phyloP scores from a whole-genome alignment of 2,329 filamentous ascomycete genomes.

The Sclerotinia trifoliorum region DNA sequence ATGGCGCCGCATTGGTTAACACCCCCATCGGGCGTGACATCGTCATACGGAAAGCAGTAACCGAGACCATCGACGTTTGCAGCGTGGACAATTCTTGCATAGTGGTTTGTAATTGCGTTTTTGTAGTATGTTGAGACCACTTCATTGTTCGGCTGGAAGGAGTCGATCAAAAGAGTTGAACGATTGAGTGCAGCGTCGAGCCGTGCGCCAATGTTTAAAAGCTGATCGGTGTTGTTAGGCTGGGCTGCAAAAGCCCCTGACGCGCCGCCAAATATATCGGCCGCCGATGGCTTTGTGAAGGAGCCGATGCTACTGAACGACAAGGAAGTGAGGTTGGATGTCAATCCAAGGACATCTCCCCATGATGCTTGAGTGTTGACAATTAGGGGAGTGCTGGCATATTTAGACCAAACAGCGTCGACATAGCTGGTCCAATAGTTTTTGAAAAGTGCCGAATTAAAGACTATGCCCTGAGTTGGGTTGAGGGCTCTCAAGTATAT shows the following conservation, averaged over 20 bases:
- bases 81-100: slow-evolving; percentile 62
- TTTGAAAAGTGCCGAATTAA: slow-evolving; percentile 45
- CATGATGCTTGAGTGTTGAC: slow-evolving; percentile 64
- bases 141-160: slow-evolving; percentile 54
- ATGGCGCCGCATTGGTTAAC: slow-evolving; percentile 63
- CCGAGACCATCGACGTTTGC: slow-evolving; percentile 58
- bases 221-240: slow-evolving; percentile 36
- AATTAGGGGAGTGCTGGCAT: slow-evolving; percentile 45
- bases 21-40: slow-evolving; percentile 57
- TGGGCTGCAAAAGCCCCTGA: slow-evolving; percentile 55
- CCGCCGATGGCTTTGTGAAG: slow-evolving; percentile 56
- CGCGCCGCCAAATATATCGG: slow-evolving; percentile 65
- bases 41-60: slow-evolving; percentile 72
- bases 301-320: slow-evolving; percentile 45
- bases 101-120: slow-evolving; percentile 61
- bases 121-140: slow-evolving; percentile 51
- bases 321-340: slow-evolving; percentile 36
- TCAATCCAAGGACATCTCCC: slow-evolving; percentile 52
- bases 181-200: slow-evolving; percentile 75
- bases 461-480: slow-evolving; percentile 41
- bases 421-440: slow-evolving; percentile 48
- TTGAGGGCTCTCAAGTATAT: slow-evolving; percentile 45
- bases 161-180: slow-evolving; percentile 59
- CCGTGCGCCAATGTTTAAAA: slow-evolving; percentile 67
- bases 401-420: slow-evolving; percentile 46